Evolutionary conservation across 2,329 filamentous ascomycete genomes (phyloP).

Genomic region (Aspergillus arachidicola): DNA sequence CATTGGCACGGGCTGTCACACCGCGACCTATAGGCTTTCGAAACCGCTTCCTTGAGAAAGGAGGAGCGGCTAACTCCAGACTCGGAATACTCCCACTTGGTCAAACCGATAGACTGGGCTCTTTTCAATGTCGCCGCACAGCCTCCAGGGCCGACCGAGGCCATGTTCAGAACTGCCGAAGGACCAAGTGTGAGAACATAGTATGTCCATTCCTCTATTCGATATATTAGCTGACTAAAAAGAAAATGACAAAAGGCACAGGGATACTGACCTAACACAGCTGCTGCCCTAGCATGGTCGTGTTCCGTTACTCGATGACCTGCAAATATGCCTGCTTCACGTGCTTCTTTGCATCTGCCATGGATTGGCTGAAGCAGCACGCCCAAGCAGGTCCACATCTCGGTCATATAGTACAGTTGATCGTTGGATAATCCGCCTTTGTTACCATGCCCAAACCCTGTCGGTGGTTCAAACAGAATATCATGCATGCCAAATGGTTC

Average conservation of each 20-base stretch:
- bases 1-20: conserved; percentile 16
- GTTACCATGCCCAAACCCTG: conserved; percentile 63
- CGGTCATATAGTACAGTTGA: conserved; percentile 66
- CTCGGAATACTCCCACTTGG: conserved; percentile 56
- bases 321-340: conserved; percentile 60
- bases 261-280: conserved; percentile 51
- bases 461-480: conserved; percentile 58
- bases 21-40: conserved; percentile 59
- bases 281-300: conserved; percentile 49
- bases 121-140: conserved; percentile 52
- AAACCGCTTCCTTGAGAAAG: conserved; percentile 64
- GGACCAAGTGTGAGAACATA: conserved; percentile 63
- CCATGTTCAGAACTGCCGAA: conserved; percentile 57
- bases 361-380: conserved; percentile 59
- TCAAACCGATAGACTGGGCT: conserved; percentile 59
- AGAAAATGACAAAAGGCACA: background rate
- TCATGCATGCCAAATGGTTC: conserved; percentile 55
- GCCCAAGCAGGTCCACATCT: conserved; percentile 64
- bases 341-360: conserved; percentile 57
- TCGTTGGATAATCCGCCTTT: conserved; percentile 54
- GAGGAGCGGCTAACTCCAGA: conserved; percentile 52
- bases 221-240: conserved; percentile 17
- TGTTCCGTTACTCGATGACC: conserved; percentile 51
- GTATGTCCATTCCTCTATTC: conserved; percentile 61
- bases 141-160: conserved; percentile 42